Evolutionary conservation across 2,329 filamentous ascomycete genomes (phyloP), one percentile per base, ranked within the genome.

Genomic region (Fusarium gaditjirri): DNA sequence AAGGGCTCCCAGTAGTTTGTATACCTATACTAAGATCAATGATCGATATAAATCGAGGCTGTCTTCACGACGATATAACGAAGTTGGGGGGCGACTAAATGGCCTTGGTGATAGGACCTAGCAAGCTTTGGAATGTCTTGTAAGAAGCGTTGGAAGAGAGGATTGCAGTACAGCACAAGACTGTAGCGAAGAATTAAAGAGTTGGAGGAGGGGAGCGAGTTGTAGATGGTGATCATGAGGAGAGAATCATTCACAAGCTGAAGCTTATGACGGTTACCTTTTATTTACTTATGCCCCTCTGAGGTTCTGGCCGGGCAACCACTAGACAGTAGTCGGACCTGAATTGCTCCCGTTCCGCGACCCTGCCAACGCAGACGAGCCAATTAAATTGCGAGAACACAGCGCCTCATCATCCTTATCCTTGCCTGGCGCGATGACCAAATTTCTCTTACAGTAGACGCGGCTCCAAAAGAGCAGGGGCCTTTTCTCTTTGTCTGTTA

Each of bases 1-100:
- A 88, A 88, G 86, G 85, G 83, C 86, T 88, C 86, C 85, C 88
- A 81, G 83, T 78, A 77, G 82, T 86, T 86, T 85, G 84, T 87
- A 84, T 80, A 80, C 67, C 71, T 71, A 66, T 79, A 76, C 80
- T 76, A 78, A 79, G 83, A 79, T 75, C 79, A 81, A 80, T 85
- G 81, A 80, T 86, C 82, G 84, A 86, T 84, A 80, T 65, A 80
- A 80, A 79, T 84, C 81, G 83, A 86, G 82, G 75, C 69, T 67
- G 82, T 79, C 82, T 85, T 83, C 74, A 78, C 78, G 67, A 80
- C 83, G 81, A 84, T 68, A 56, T 66, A 69, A 65, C 68, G 60
- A 81, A 84, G 84, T 86, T 83, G 83, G 65, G 79, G 79, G 80
- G 76, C 83, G 84, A 87, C 85, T 84, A 84, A 72, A 84, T 83